A percentile compares a stretch with the other conserved stretches of the same genome.
These are phyloP conservation scores for Cucumis sativus DNA, from an alignment of 306 rosid genomes.

Conservation along the genomic window Cucumber_9930_V3 NC_026660.2:24609501-24610000, in stretches of 20 bases:
- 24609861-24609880: neutral
- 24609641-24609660: constrained; percentile 30
- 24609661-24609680: constrained; percentile 21
- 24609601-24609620: constrained; percentile 65
- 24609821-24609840: neutral
- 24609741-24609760: constrained; percentile 42
- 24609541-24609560: constrained; percentile 32
- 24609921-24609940: constrained; percentile 10
- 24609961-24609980: neutral
- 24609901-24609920: neutral
- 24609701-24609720: constrained; percentile 45
- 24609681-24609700: constrained; percentile 65
- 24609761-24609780: constrained; percentile 93
- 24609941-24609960: neutral
- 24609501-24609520: constrained; percentile 22
- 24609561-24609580: constrained; percentile 36
- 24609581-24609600: constrained; percentile 37
- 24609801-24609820: constrained; percentile 39
- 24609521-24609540: constrained; percentile 29
- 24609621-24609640: constrained; percentile 44
- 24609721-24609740: constrained; percentile 41
- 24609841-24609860: constrained; percentile 3
- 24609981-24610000: neutral
- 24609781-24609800: constrained; percentile 92
- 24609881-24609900: neutral